Evolutionary conservation across 352 stramenopile species (phyloP).

Genomic region (Phytopythium montanum): DNA sequence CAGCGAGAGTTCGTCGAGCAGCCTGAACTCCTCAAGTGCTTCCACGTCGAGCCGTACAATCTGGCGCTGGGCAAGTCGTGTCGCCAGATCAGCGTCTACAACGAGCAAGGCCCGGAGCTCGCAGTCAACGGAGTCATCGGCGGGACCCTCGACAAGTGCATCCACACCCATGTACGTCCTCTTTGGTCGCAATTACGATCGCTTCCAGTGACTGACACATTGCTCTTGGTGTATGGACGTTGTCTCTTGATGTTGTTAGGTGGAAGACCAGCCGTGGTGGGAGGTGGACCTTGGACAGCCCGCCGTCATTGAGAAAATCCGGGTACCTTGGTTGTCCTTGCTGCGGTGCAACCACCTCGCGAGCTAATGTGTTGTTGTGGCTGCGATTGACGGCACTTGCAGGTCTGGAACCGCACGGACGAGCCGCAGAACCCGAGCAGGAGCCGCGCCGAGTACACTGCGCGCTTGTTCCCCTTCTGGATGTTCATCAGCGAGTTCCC

Average conservation of each 20-base stretch:
- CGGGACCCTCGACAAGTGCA: conserved; percentile 68
- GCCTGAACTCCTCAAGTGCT: conserved; percentile 66
- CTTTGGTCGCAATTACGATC: too few relatives aligned
- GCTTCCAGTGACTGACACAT: neutral
- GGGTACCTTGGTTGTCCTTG: conserved; percentile 19
- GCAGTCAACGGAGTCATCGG: conserved; percentile 82
- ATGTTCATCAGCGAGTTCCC: conserved; percentile 89
- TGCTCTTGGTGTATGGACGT: neutral
- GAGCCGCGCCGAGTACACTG: conserved; percentile 68
- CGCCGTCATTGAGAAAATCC: conserved; percentile 74
- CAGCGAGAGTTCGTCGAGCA: conserved; percentile 66
- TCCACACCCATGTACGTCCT: conserved; percentile 79
- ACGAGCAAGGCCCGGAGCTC: conserved; percentile 72
- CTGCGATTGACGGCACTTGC: neutral
- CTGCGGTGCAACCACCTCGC: neutral
- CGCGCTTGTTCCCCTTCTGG: conserved; percentile 90
- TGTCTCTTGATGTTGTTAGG: conserved; percentile 18
- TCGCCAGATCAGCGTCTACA: conserved; percentile 90
- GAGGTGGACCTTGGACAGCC: conserved; percentile 89
- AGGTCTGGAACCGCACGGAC: conserved; percentile 91
- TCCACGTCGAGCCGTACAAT: conserved; percentile 89
- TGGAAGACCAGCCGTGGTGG: conserved; percentile 92
- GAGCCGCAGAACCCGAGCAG: conserved; percentile 76
- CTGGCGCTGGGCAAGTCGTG: conserved; percentile 75
- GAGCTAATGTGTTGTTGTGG: neutral